Evolutionary conservation across 2,329 filamentous ascomycete genomes (phyloP).

Genomic region (Orbilia ellipsospora): DNA sequence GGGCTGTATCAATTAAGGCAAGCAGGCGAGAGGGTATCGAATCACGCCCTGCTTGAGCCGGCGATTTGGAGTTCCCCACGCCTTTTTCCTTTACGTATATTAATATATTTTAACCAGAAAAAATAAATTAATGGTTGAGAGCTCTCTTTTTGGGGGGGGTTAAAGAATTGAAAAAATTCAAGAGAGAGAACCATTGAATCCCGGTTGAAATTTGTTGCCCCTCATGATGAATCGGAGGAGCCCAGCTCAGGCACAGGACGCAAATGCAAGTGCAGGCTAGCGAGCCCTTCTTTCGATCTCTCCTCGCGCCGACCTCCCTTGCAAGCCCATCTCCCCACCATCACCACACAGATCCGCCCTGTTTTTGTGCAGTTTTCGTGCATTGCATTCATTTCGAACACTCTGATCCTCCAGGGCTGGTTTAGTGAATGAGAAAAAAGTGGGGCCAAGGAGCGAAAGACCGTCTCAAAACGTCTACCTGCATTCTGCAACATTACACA

Average conservation of each 20-base stretch:
- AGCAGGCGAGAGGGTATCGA: background rate
- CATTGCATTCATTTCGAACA: background rate
- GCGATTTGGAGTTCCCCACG: slow-evolving; percentile 21
- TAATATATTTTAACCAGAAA: background rate
- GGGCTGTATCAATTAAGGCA: background rate
- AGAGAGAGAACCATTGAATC: slow-evolving; percentile 4
- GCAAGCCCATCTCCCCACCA: background rate
- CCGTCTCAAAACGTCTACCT: background rate
- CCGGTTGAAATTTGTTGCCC: background rate
- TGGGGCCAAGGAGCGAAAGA: background rate
- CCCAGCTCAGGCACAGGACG: slow-evolving; percentile 19
- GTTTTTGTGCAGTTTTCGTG: slow-evolving; percentile 16
- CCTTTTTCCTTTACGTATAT: slow-evolving; percentile 8
- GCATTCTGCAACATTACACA: slow-evolving; percentile 3
- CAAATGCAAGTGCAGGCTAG: background rate
- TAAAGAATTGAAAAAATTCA: background rate
- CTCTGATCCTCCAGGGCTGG: background rate
- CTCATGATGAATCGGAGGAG: slow-evolving; percentile 2
- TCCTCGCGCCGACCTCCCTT: background rate
- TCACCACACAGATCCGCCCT: slow-evolving; percentile 7
- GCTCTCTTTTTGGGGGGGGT: background rate
- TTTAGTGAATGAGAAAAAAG: background rate
- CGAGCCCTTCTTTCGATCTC: background rate
- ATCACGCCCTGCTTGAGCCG: background rate
- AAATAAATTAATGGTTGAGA: background rate